Conservation (phyloP, 345 rosid genomes). For the sweet orange (Citrus sinensis) region DVS_A1.0 CM039163.1:43336501-43337000, state of each 20-base stretch:
- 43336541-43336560: not conserved
- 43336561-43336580: not conserved
- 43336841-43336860: constrained; percentile 24
- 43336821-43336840: constrained; percentile 43
- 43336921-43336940: constrained; percentile 14
- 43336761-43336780: constrained; percentile 31
- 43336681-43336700: constrained; percentile 91
- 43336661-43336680: constrained; percentile 88
- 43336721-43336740: constrained; percentile 52
- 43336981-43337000: constrained; percentile 5
- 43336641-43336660: constrained; percentile 14
- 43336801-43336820: constrained; percentile 33
- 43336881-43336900: constrained; percentile 25
- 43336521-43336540: constrained; percentile 5
- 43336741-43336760: constrained; percentile 40
- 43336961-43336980: constrained; percentile 19
- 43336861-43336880: constrained; percentile 31
- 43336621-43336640: constrained; percentile 7
- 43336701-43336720: constrained; percentile 82
- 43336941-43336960: constrained; percentile 16
- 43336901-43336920: constrained; percentile 21
- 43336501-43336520: not conserved
- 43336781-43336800: constrained; percentile 20
- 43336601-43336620: not conserved
- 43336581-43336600: not conserved